Base-by-base conservation (phyloP, 1,284 basidiomycete species). In the Coniferiporia weirii region DNA sequence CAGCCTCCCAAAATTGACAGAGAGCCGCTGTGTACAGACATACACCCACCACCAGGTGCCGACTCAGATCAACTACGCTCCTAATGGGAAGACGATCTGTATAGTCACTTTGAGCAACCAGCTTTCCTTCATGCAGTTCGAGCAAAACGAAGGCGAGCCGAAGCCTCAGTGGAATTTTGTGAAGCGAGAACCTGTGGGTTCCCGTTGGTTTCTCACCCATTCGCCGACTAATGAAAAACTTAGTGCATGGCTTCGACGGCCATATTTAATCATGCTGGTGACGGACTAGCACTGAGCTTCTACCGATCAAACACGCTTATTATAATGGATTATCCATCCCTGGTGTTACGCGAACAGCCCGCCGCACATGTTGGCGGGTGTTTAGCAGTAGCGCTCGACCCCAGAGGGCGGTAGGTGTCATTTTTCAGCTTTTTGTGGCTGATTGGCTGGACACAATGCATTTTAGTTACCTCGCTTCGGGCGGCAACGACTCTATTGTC, bases 291-390 rank as follows among this genome's bases (percentile, higher is more conserved):
- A 15, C 70, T 87, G 44, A 82, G 82, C 0, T 81, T 83, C 66
- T 75, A 81, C 60, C 76, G 78, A 15, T 84, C 87, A 61, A 82
- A 83, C 59, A 77, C 78, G 1, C 73, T 91, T 49, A 82, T 85
- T 22, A 78, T 87, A 10, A 70, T 88, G 66, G 83, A 86, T 61
- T 89, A 83, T 65, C 87, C 88, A 5, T 79, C 79, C 9, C 69
- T 89, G 17, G 68, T 73, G 4, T 62, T 83, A 17, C 71, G 80
- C 43, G 84, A 87, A 65, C 81, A 74, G 57, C 78, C 79, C 17
- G 80, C 85, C 2, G 87, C 87, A 36, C 88, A 91, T 67, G 85
- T 90, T 9, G 84, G 84, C 13, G 87, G 87, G n/a, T 89, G 86
- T 64, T 73, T 82, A 13, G 84, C 87, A 6, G 76, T 87, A 40